phyloP scores from a whole-genome alignment of 208 protist species.

The Wallacemonas sp. region DNA sequence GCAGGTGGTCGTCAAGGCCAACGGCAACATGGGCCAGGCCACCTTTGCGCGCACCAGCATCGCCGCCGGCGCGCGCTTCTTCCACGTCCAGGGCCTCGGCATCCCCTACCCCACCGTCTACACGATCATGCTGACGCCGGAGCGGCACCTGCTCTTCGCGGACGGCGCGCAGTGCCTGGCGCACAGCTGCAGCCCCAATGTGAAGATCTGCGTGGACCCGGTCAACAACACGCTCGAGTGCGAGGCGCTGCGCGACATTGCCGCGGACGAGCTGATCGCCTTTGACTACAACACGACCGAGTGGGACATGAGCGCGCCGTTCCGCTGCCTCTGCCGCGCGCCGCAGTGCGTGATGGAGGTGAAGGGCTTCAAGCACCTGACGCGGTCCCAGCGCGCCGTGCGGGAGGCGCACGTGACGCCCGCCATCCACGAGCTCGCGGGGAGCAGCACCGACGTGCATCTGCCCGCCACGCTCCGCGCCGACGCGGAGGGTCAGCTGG shows the following conservation, averaged over 20 bases:
- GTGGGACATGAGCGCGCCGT: slow-evolving; percentile 77
- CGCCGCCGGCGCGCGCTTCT: slow-evolving; percentile 54
- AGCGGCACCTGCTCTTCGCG: slow-evolving; percentile 72
- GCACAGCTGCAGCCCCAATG: slow-evolving; percentile 86
- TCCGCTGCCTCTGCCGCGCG: slow-evolving; percentile 72
- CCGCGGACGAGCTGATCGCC: slow-evolving; percentile 55
- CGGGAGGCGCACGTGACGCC: slow-evolving; percentile 52
- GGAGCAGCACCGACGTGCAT: slow-evolving; percentile 36
- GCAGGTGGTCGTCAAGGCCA: slow-evolving; percentile 53
- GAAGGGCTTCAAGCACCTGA: slow-evolving; percentile 80
- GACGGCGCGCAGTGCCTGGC: slow-evolving; percentile 76
- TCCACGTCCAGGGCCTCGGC: slow-evolving; percentile 57
- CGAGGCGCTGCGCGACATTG: slow-evolving; percentile 75
- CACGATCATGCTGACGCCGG: slow-evolving; percentile 66
- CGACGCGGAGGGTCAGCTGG: slow-evolving; percentile 36
- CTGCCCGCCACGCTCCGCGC: slow-evolving; percentile 45
- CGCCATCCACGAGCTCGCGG: slow-evolving; percentile 58
- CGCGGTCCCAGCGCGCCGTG: slow-evolving; percentile 39
- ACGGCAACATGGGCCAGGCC: slow-evolving; percentile 60
- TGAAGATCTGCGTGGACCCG: slow-evolving; percentile 60
- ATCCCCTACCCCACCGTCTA: slow-evolving; percentile 70
- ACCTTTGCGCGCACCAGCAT: slow-evolving; percentile 59
- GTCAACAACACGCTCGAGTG: slow-evolving; percentile 72
- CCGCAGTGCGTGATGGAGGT: slow-evolving; percentile 65
- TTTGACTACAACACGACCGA: slow-evolving; percentile 88